Percentiles rank a stretch among this genome's conserved stretches.
phyloP scores from a whole-genome alignment of 441 rosid species.

The Arabidopsis hybrid region DNA sequence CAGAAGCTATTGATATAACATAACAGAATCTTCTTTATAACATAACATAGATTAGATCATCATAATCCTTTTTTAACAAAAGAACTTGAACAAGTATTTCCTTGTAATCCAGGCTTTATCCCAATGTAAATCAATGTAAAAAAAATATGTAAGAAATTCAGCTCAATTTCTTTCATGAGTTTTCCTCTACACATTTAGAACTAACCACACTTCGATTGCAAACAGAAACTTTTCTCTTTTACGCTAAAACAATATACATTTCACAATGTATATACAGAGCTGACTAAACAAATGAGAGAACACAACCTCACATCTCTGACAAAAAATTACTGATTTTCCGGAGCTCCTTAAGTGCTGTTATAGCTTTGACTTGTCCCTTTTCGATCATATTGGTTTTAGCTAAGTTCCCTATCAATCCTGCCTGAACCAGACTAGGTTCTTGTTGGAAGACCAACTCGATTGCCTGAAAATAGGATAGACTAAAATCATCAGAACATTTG shows the following conservation, averaged over 20 bases:
- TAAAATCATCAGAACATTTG: conserved; percentile 17
- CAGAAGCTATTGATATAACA: too few relatives aligned
- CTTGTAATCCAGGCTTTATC: too few relatives aligned
- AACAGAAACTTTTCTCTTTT: conserved; percentile 32
- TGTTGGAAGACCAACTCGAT: conserved; percentile 82
- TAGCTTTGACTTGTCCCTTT: conserved; percentile 76
- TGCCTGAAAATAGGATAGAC: conserved; percentile 51
- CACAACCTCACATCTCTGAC: conserved; percentile 71
- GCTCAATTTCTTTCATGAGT: too few relatives aligned
- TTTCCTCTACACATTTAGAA: too few relatives aligned
- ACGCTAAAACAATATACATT: conserved; percentile 25
- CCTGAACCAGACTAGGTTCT: conserved; percentile 62
- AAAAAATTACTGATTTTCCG: conserved; percentile 84
- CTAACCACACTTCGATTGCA: background rate
- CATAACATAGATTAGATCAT: too few relatives aligned
- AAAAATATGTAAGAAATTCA: too few relatives aligned
- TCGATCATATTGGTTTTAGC: conserved; percentile 65
- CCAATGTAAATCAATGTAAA: too few relatives aligned
- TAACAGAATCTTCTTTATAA: too few relatives aligned
- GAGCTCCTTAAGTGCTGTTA: conserved; percentile 79
- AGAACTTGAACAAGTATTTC: too few relatives aligned
- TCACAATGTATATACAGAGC: conserved; percentile 54
- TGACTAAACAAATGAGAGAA: conserved; percentile 26
- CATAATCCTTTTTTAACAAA: too few relatives aligned
- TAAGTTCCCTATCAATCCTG: conserved; percentile 54